Evolutionary conservation across 352 stramenopile species (phyloP), one percentile per base, ranked within the genome.

Genomic region (Pythium folliculosum): DNA sequence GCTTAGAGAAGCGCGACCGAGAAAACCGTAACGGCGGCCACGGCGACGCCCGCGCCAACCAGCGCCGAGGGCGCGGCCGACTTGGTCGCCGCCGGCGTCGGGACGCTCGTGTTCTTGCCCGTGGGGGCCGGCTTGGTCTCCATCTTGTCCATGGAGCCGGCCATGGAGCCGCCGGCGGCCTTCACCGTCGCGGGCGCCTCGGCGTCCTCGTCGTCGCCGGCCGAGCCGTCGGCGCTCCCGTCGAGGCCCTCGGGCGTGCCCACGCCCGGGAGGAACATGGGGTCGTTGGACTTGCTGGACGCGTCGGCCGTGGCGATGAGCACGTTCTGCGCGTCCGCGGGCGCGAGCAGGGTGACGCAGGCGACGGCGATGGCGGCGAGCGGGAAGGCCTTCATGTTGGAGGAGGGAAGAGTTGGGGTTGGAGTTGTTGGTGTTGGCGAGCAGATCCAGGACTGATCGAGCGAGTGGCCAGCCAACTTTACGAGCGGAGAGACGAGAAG

Each of bases 191-290:
- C 22, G n/a, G 27, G 49, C 38, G 22, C 51, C 51, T 58, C 35
- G 49, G 49, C 44, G 17, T 71, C 51, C 8, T 61, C 48, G 16
- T 58, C 49, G 22, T 2, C 38, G 27, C 49, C 52, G 13, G 40
- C 47, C 19, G 55, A 70, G 37, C 63, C 48, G 21, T 45, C 63
- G 22, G 38, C 40, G 44, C 60, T 64, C 6, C 40, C 40, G 25
- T 54, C 67, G 32, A 61, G 48, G 8, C 60, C 60, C 16, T 30
- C 1, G 16, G 67, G 67, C 43, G 60, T 56, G 38, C n/a, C 48
- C 22, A 73, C 67, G 23, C 67, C 67, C 22, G 67, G 67, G n/a
- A 73, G 35, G 60, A 73, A 69, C 12, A 58, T 30, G 16, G 61
- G 57, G 3, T 58, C 51, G 12, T 19, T 45, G 21, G 54, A 44